Base-by-base conservation (phyloP, 208 protist genomes). In the Borovskyia barvae region DNA sequence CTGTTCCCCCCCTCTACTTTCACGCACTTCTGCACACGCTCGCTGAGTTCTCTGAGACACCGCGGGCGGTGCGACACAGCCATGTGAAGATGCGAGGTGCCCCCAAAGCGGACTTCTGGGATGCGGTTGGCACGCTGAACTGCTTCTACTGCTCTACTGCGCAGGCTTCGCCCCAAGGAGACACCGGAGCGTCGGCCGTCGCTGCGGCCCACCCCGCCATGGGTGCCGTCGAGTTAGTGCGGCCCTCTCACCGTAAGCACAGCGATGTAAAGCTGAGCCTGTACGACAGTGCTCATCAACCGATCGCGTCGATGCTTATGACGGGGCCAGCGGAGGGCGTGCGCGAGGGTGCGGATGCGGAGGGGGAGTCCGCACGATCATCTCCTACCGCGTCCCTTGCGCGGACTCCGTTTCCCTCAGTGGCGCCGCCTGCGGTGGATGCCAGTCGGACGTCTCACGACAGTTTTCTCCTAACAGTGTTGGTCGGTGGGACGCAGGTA, bases 1-100 rank as follows among this genome's bases (percentile, higher is more conserved):
- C 61, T 0, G 58, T 89, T 1, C 58, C 77, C 1, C 70, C 72
- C 9, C 24, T 87, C 20, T 95, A 95, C 60, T 87, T 80, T 40
- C 80, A 91, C 77, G 74, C 83, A 14, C 76, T 92, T 26, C 68
- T 95, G 42, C 75, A 87, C 63, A 77, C 77, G 24, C 71, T 95
- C 32, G 84, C 83, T 9, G 80, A 91, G 75, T 93, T 92, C 46
- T 72, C 81, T 14, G 78, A 82, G 57, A 88, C 83, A 3, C 80
- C 88, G 49, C 75, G 82, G 11, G 60, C 74, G 2, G 59, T 78
- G 37, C 74, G 62, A 3, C 51, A 70, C 17, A 88, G 70, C 25
- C 54, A 66, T 36, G 75, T 89, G 45, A 70, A 52, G 37, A 50
- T 72, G 66, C 62, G 72, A 12, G 63, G 74, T 46, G 63, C 78